Conservation (phyloP, 2,329 filamentous ascomycete genomes). For the Albifimbria verrucaria region DNA sequence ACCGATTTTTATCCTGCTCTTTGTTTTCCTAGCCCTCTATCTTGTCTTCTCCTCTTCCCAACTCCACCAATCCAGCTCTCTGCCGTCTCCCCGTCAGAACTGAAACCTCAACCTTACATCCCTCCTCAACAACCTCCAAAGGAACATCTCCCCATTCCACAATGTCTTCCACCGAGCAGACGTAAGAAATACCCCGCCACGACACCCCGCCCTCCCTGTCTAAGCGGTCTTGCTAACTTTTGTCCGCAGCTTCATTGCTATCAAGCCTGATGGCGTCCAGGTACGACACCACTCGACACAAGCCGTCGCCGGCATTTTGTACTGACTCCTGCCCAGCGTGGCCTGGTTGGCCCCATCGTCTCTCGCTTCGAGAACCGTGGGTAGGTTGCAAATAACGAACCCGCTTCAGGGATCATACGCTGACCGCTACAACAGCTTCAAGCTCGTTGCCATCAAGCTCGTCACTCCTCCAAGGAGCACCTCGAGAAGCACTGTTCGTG, state of each 20-base stretch:
- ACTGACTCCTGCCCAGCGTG: slow-evolving; percentile 61
- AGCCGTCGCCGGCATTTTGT: neutral
- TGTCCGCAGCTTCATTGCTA: slow-evolving; percentile 89
- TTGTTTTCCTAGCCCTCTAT: slow-evolving; percentile 33
- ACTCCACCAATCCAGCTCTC: slow-evolving; percentile 18
- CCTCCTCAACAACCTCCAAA: slow-evolving; percentile 22
- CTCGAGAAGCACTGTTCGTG: slow-evolving; percentile 89
- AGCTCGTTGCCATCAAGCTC: slow-evolving; percentile 98
- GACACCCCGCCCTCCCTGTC: slow-evolving; percentile 29
- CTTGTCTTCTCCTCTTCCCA: slow-evolving; percentile 30
- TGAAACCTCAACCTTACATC: slow-evolving; percentile 23
- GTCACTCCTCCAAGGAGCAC: slow-evolving; percentile 85
- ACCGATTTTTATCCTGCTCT: slow-evolving; percentile 38
- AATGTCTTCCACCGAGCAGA: slow-evolving; percentile 78
- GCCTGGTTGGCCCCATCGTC: slow-evolving; percentile 97
- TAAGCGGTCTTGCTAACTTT: slow-evolving; percentile 19
- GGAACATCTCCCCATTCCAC: slow-evolving; percentile 33
- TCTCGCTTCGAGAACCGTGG: slow-evolving; percentile 95
- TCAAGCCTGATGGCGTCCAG: slow-evolving; percentile 99
- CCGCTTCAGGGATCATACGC: slow-evolving; percentile 9
- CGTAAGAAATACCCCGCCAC: slow-evolving; percentile 61
- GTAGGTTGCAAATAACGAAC: slow-evolving; percentile 43
- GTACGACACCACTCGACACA: slow-evolving; percentile 46
- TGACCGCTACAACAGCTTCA: slow-evolving; percentile 64
- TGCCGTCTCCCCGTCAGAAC: slow-evolving; percentile 24